These are phyloP conservation scores for Fusarium scirpi DNA, from an alignment of 2,329 filamentous ascomycete species.

Conservation along the genomic window DNA sequence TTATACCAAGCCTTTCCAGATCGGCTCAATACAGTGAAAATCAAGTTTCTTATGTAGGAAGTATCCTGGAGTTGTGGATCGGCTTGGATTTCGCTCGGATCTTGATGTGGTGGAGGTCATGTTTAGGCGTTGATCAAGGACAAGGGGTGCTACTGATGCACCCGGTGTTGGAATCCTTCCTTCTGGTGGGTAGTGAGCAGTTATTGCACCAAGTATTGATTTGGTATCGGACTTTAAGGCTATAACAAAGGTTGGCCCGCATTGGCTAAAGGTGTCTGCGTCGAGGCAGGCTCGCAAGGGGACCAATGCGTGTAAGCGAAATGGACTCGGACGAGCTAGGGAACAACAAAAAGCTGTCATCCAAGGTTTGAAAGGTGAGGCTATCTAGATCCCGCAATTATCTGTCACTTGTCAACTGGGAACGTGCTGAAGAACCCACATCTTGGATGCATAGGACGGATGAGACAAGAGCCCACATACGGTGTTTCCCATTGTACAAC, in stretches of 20 bases:
- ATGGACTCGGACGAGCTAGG: slow-evolving; percentile 7
- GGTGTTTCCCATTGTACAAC: neutral
- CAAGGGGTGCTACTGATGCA: slow-evolving; percentile 3
- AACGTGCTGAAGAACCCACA: slow-evolving; percentile 11
- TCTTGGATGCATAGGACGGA: neutral
- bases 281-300: slow-evolving; percentile 14
- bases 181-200: slow-evolving; percentile 8
- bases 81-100: slow-evolving; percentile 13
- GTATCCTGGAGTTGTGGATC: slow-evolving; percentile 22
- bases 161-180: neutral
- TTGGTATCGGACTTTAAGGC: neutral
- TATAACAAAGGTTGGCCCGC: slow-evolving; percentile 9
- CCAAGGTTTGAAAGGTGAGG: slow-evolving; percentile 23
- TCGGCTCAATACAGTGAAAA: slow-evolving; percentile 21
- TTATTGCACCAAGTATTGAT: neutral
- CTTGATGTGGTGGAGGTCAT: slow-evolving; percentile 11
- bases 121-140: slow-evolving; percentile 9
- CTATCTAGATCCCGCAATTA: slow-evolving; percentile 23
- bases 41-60: slow-evolving; percentile 39
- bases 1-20: slow-evolving; percentile 38
- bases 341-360: neutral
- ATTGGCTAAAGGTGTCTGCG: neutral
- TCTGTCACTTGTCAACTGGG: slow-evolving; percentile 6
- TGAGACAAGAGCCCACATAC: neutral
- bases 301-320: slow-evolving; percentile 23